Evolutionary conservation across 208 protist genomes (phyloP).

Genomic region (Herpetomonas tarakana): DNA sequence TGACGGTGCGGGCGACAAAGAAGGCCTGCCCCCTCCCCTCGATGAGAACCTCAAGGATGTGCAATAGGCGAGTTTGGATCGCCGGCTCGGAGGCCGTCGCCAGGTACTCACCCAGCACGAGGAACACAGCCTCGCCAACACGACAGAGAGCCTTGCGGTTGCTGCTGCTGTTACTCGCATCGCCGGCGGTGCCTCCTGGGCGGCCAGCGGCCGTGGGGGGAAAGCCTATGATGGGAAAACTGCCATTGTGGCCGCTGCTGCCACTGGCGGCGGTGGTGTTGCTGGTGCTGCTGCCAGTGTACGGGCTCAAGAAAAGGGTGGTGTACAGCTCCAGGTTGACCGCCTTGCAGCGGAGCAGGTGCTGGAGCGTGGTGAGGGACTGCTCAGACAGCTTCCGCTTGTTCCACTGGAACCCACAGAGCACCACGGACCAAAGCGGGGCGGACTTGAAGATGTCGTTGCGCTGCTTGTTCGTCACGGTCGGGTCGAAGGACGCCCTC

Average conservation of each 20-base stretch:
- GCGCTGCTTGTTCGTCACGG: background rate
- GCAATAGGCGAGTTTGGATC: slow-evolving; percentile 38
- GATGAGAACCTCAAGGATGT: slow-evolving; percentile 35
- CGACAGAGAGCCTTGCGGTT: slow-evolving; percentile 2
- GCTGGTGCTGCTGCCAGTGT: background rate
- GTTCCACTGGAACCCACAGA: slow-evolving; percentile 49
- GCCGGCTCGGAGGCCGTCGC: slow-evolving; percentile 24
- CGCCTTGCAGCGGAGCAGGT: slow-evolving; percentile 28
- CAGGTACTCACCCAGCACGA: slow-evolving; percentile 37
- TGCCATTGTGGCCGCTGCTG: background rate
- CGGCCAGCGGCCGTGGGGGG: background rate
- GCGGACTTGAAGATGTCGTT: background rate
- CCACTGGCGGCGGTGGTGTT: background rate
- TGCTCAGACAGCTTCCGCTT: slow-evolving; percentile 46
- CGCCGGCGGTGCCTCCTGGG: too few relatives aligned
- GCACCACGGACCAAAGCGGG: slow-evolving; percentile 32
- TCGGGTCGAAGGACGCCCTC: background rate
- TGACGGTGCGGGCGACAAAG: slow-evolving; percentile 34
- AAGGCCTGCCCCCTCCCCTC: slow-evolving; percentile 18
- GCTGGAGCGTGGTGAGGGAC: slow-evolving; percentile 32
- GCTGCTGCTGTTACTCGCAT: background rate
- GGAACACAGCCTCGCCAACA: slow-evolving; percentile 34
- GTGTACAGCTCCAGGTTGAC: slow-evolving; percentile 20
- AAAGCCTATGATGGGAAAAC: background rate
- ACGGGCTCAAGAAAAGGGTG: slow-evolving; percentile 31